Conservation (phyloP, 2,329 filamentous ascomycete genomes). For the Nigrospora osmanthi region DNA sequence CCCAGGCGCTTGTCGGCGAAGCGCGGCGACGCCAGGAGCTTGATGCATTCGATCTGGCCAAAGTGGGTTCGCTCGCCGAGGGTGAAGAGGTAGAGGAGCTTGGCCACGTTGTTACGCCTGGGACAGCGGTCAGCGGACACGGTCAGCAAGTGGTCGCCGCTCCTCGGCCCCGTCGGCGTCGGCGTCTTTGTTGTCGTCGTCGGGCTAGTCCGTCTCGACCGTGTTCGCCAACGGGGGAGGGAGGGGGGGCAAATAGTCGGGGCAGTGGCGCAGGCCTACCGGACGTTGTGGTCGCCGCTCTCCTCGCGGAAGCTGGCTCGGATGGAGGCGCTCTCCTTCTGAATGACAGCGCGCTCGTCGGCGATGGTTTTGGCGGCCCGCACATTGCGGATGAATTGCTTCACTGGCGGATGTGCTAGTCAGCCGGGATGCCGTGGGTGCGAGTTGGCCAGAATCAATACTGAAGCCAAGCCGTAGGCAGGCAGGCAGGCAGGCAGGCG, state of each 20-base stretch:
- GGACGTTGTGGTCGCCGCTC: conserved; percentile 81
- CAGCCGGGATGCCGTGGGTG: background rate
- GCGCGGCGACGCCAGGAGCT: conserved; percentile 89
- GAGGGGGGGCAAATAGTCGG: background rate
- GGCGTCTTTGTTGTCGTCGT: background rate
- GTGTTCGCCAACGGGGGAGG: too few relatives aligned
- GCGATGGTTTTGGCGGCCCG: conserved; percentile 98
- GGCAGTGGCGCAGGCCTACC: conserved; percentile 43
- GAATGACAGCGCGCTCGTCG: conserved; percentile 95
- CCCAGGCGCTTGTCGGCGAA: conserved; percentile 97
- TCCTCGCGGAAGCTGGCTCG: conserved; percentile 96
- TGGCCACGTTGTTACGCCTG: conserved; percentile 98
- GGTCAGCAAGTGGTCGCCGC: background rate
- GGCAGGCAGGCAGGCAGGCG: too few relatives aligned
- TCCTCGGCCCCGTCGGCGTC: background rate
- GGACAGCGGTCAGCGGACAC: background rate
- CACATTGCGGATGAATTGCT: conserved; percentile 99
- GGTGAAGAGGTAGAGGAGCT: conserved; percentile 96
- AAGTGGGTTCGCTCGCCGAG: conserved; percentile 97
- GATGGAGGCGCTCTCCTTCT: conserved; percentile 97
- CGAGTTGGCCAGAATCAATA: background rate
- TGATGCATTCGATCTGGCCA: conserved; percentile 98
- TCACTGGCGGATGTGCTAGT: conserved; percentile 52
- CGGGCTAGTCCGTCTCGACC: background rate
- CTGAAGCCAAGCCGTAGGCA: background rate